Evolutionary conservation across 2,329 filamentous ascomycete genomes (phyloP).

Genomic region (Cytospora paraplurivora): DNA sequence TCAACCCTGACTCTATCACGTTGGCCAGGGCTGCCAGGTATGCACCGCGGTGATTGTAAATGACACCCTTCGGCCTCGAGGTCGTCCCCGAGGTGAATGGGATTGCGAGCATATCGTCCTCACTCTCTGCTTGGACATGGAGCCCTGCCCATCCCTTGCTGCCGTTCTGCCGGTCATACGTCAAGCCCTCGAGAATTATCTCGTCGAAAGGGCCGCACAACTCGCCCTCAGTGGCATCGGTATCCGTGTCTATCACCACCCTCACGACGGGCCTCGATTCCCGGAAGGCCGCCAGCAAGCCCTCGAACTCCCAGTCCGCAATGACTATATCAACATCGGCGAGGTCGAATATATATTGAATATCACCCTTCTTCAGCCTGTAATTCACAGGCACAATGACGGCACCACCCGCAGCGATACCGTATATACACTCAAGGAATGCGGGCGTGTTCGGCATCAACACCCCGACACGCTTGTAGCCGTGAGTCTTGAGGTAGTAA

Average conservation of each 20-base stretch:
- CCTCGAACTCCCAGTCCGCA: slow-evolving; percentile 78
- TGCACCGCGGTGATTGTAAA: slow-evolving; percentile 84
- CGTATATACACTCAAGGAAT: slow-evolving; percentile 89
- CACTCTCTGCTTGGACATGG: slow-evolving; percentile 68
- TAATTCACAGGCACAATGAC: slow-evolving; percentile 71
- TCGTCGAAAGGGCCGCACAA: slow-evolving; percentile 80
- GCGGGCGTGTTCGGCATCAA: slow-evolving; percentile 91
- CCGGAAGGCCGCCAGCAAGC: slow-evolving; percentile 68
- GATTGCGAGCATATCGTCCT: slow-evolving; percentile 81
- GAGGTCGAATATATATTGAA: slow-evolving; percentile 87
- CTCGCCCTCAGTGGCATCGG: slow-evolving; percentile 73
- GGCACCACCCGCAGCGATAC: slow-evolving; percentile 77
- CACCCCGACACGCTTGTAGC: slow-evolving; percentile 77
- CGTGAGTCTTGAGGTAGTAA: slow-evolving; percentile 79
- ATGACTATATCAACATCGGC: slow-evolving; percentile 85
- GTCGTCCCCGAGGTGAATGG: slow-evolving; percentile 96
- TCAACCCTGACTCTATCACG: slow-evolving; percentile 84
- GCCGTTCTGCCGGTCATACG: slow-evolving; percentile 68
- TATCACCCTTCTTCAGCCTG: slow-evolving; percentile 76
- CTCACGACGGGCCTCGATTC: slow-evolving; percentile 63
- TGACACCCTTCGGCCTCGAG: slow-evolving; percentile 86
- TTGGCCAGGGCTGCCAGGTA: slow-evolving; percentile 87
- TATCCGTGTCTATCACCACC: slow-evolving; percentile 80
- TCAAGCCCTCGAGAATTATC: slow-evolving; percentile 78
- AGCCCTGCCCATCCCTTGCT: slow-evolving; percentile 75